These are phyloP conservation scores for Ricinus communis DNA, from an alignment of 345 rosid species.

Conservation along the genomic window DNA sequence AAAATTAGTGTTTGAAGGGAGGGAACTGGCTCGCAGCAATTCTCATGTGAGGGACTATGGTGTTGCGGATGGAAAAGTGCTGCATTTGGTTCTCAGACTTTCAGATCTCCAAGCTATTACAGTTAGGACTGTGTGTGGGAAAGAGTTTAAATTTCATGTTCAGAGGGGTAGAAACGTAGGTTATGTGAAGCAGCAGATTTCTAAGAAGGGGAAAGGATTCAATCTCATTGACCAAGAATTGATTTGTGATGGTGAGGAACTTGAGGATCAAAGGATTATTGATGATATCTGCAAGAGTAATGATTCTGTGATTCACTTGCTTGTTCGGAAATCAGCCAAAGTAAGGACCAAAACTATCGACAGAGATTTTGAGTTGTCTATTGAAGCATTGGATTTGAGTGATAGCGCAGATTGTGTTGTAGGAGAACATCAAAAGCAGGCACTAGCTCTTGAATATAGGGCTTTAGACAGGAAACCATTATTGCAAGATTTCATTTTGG, in stretches of 20 bases:
- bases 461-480: conserved; percentile 25
- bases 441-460: conserved; percentile 14
- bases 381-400: conserved; percentile 40
- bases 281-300: conserved; percentile 53
- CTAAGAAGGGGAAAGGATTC: conserved; percentile 44
- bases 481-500: conserved; percentile 47
- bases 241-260: conserved; percentile 68
- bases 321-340: conserved; percentile 56
- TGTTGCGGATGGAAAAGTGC: conserved; percentile 54
- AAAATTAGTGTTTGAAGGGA: conserved; percentile 61
- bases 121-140: conserved; percentile 58
- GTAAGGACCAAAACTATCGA: conserved; percentile 49
- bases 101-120: conserved; percentile 67
- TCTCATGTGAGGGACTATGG: conserved; percentile 54
- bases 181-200: conserved; percentile 73
- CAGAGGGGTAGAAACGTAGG: conserved; percentile 67
- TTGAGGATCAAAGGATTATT: conserved; percentile 75
- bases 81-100: conserved; percentile 67
- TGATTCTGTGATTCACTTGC: conserved; percentile 60
- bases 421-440: conserved; percentile 26
- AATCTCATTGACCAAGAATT: conserved; percentile 58
- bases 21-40: conserved; percentile 56
- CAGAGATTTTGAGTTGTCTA: conserved; percentile 53
- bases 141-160: conserved; percentile 58
- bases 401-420: conserved; percentile 21